Percentiles rank a stretch among this genome's conserved stretches.
These are phyloP conservation scores for Trypanosoma avium DNA, from an alignment of 208 protist genomes.

Conservation along the genomic window DNA sequence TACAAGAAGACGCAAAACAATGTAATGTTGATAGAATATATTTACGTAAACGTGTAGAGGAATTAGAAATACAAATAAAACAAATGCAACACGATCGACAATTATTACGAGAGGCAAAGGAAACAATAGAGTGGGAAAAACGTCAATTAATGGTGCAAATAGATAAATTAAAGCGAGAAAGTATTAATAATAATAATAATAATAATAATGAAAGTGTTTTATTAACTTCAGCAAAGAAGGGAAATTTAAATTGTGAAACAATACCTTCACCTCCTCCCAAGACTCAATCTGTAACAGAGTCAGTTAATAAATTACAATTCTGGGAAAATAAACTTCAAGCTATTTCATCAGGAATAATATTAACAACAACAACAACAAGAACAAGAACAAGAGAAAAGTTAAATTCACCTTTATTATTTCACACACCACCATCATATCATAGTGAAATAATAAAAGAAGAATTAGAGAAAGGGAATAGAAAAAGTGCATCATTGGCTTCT, in stretches of 20 bases:
- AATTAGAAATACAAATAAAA: slow-evolving; percentile 5
- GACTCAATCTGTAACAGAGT: neutral
- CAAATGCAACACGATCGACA: slow-evolving; percentile 9
- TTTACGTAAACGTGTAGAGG: slow-evolving; percentile 16
- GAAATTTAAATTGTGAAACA: neutral
- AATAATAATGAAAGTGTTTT: neutral
- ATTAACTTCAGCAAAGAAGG: neutral
- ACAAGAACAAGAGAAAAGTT: neutral
- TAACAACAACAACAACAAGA: neutral
- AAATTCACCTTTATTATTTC: neutral
- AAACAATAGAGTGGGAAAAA: slow-evolving; percentile 7
- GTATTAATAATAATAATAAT: neutral
- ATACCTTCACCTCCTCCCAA: neutral
- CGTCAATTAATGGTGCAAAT: slow-evolving; percentile 8
- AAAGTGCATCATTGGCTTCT: neutral
- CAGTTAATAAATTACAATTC: slow-evolving; percentile 20
- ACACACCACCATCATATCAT: neutral
- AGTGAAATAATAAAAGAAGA: too few species aligned
- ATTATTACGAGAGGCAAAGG: slow-evolving; percentile 3
- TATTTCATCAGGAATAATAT: slow-evolving; percentile 20
- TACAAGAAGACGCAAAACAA: slow-evolving; percentile 5
- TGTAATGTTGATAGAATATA: slow-evolving; percentile 9
- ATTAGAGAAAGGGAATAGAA: too few species aligned
- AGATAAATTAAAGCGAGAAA: neutral
- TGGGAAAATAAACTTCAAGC: slow-evolving; percentile 19